Base-by-base conservation (phyloP, 495 filamentous ascomycete genomes). In the Cercophora newfieldiana region DNA sequence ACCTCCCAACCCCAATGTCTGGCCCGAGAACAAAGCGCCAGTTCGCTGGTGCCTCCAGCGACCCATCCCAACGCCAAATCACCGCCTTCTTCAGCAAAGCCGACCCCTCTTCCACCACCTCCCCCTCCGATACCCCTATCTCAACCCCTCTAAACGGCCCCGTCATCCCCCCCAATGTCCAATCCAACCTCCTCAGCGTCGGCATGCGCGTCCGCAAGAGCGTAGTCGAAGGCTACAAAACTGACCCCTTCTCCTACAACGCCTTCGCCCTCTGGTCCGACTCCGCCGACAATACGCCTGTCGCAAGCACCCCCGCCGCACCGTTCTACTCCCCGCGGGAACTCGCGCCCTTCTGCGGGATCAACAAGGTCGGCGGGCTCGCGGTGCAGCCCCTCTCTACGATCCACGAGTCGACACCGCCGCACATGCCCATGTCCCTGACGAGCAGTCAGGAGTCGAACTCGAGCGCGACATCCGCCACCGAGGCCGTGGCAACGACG, bases 181-280 rank as follows among this genome's bases (percentile, higher is more conserved):
- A 95, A 75, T 81, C 92, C 18, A 89, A 88, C 18, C 88, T 97
- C 16, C 81, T 97, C 3, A 89, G 83, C 65, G 94, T 98, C 60
- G 94, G 94, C 68, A 96, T 97, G 91, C 88, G 93, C 33, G 85
- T 98, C 59, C 89, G 94, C 66, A 97, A 98, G 77, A 89, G 90
- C 10, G 88, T 98, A 3, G 90, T 91, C 0, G 93, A 97, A 64
- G 94, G 94, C 59, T 96, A 97, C 81, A 96, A 94, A 79, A 94
- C 91, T 14, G 84, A 85, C 66, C 72, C 66, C 19, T 49, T 24
- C 2, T 14, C 37, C 64, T 79, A 84, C 72, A 76, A 69, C 49
- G 73, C 69, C 63, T 82, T 83, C 65, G 69, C 71, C 7, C 75
- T 85, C 16, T 85, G 81, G 77, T 66, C 76, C 47, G 79, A 84